phyloP scores from a whole-genome alignment of 2,329 filamentous ascomycete species.

The Malbranchea zuffiana region DNA sequence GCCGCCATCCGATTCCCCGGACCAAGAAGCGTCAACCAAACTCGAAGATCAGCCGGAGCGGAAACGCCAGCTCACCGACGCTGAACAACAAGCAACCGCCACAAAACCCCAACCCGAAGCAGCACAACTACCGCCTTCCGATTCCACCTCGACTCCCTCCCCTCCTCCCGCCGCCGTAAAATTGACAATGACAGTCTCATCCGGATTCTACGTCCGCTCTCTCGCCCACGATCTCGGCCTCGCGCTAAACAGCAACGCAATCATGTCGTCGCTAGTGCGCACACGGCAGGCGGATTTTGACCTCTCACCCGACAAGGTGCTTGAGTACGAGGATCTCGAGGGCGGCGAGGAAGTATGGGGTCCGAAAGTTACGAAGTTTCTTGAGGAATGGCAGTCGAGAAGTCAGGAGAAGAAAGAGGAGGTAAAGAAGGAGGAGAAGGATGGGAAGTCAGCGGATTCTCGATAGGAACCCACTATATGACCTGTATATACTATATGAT shows the following conservation, averaged over 20 bases:
- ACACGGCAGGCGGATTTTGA: constrained; percentile 72
- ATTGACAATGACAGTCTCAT: constrained; percentile 84
- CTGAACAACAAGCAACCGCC: background rate
- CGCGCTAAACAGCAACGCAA: constrained; percentile 66
- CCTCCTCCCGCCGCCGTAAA: constrained; percentile 56
- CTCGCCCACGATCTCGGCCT: constrained; percentile 84
- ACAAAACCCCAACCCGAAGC: background rate
- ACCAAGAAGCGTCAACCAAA: background rate
- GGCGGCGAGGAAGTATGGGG: constrained; percentile 74
- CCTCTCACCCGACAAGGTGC: constrained; percentile 56
- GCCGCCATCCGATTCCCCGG: constrained; percentile 17
- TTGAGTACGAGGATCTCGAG: constrained; percentile 67
- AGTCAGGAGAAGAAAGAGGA: constrained; percentile 22
- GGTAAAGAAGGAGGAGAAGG: background rate
- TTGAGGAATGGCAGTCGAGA: constrained; percentile 42
- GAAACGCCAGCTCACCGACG: constrained; percentile 3
- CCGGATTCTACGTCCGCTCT: constrained; percentile 91
- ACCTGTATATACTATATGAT: too few relatives aligned
- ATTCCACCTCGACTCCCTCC: constrained; percentile 2
- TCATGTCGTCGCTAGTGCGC: constrained; percentile 77
- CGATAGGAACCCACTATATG: too few relatives aligned
- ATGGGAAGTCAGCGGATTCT: background rate
- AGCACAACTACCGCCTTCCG: background rate
- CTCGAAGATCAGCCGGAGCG: background rate
- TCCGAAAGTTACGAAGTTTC: constrained; percentile 54